These are phyloP conservation scores for Podospora appendiculata DNA, from an alignment of 495 filamentous ascomycete genomes.

Conservation along the genomic window DNA sequence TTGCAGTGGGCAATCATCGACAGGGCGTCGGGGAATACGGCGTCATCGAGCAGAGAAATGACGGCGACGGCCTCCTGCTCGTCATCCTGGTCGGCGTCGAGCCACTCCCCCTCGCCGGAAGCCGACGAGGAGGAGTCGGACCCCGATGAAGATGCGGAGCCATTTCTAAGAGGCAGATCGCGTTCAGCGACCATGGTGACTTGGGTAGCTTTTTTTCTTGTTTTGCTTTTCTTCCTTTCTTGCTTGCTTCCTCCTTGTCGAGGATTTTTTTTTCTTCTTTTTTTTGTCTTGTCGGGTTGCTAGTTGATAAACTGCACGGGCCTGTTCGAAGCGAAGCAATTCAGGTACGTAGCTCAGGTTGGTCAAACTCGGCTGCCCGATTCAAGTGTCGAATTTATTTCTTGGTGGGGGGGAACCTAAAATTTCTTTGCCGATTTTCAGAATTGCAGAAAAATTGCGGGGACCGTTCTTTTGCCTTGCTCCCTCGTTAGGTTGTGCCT, in stretches of 20 bases:
- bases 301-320: too few relatives aligned
- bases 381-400: too few relatives aligned
- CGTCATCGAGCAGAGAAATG: constrained; percentile 63
- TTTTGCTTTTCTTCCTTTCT: too few relatives aligned
- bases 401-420: too few relatives aligned
- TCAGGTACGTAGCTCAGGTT: too few relatives aligned
- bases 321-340: too few relatives aligned
- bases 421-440: background rate
- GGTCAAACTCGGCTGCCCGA: too few relatives aligned
- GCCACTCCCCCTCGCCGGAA: constrained; percentile 63
- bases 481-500: too few relatives aligned
- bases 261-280: background rate
- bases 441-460: background rate
- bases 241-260: background rate
- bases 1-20: constrained; percentile 69
- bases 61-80: constrained; percentile 54
- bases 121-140: constrained; percentile 13
- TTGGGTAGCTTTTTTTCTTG: background rate
- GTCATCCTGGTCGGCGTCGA: constrained; percentile 54
- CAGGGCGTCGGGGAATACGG: constrained; percentile 54
- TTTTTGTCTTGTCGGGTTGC: background rate
- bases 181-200: too few relatives aligned
- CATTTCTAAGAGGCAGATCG: too few relatives aligned
- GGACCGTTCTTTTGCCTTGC: background rate
- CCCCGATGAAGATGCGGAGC: too few relatives aligned